Percentiles rank a stretch among this genome's conserved stretches.
Conservation (phyloP, 1,284 basidiomycete genomes). For the Peniophora sp. region DNA sequence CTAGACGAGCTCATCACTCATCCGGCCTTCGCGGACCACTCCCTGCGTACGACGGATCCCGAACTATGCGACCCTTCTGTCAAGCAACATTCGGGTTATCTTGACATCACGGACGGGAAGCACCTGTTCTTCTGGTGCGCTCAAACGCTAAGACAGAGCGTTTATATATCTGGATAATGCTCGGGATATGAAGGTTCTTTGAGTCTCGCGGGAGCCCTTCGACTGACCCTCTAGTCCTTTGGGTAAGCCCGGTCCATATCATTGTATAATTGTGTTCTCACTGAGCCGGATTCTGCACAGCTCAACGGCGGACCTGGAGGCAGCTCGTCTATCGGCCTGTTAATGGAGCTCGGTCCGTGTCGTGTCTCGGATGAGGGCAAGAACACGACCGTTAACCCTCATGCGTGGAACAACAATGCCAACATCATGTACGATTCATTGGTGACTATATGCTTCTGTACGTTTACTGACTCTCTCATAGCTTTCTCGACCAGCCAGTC, state of each 20-base stretch:
- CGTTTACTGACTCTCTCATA: no score
- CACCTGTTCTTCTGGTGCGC: conserved; percentile 83
- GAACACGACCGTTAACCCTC: conserved; percentile 63
- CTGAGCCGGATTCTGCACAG: no score
- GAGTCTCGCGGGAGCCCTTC: conserved; percentile 70
- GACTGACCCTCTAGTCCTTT: conserved; percentile 77
- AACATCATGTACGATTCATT: conserved; percentile 32
- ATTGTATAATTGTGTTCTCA: no score
- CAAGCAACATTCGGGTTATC: conserved; percentile 84
- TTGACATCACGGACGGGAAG: conserved; percentile 81
- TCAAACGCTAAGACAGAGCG: no score
- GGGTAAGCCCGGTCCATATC: conserved; percentile 28
- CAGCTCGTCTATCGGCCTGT: conserved; percentile 70
- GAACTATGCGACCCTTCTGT: conserved; percentile 77
- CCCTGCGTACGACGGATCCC: conserved; percentile 67
- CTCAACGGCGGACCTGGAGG: conserved; percentile 83
- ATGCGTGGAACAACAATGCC: conserved; percentile 26
- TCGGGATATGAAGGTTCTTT: conserved; percentile 69
- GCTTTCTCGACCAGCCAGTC: conserved; percentile 84
- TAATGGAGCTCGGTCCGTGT: conserved; percentile 89
- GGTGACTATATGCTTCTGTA: no score
- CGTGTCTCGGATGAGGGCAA: conserved; percentile 59
- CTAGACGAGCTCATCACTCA: conserved; percentile 72
- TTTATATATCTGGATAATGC: no score
- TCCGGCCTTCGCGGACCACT: conserved; percentile 61